phyloP scores from a whole-genome alignment of 495 filamentous ascomycete genomes.

The Tuber umbilicatum region DNA sequence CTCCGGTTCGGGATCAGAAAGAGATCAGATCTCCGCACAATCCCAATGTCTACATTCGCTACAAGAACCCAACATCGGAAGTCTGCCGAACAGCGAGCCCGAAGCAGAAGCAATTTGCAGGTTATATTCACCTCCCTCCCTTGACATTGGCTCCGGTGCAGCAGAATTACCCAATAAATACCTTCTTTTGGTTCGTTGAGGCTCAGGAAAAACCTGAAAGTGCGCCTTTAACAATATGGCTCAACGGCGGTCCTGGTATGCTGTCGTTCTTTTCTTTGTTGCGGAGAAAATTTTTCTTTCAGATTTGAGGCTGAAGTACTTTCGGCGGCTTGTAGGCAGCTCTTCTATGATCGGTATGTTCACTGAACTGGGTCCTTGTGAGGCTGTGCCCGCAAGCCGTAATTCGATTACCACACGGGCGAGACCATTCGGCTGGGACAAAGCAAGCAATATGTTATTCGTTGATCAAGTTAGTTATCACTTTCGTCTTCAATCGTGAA shows the following conservation, averaged over 20 bases:
- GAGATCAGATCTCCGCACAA: constrained; percentile 29
- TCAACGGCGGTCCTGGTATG: constrained; percentile 60
- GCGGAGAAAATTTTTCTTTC: constrained; percentile 49
- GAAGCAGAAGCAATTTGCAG: constrained; percentile 43
- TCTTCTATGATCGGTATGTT: constrained; percentile 69
- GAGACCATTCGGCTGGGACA: constrained; percentile 59
- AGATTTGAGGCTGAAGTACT: neutral
- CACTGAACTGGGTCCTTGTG: constrained; percentile 50
- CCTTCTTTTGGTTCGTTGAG: constrained; percentile 75
- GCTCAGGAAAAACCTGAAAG: constrained; percentile 54
- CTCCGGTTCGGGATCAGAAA: constrained; percentile 20
- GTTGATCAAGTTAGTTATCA: constrained; percentile 52
- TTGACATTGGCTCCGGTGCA: constrained; percentile 46
- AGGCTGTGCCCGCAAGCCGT: constrained; percentile 48
- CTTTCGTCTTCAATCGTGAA: neutral
- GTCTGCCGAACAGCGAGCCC: constrained; percentile 34
- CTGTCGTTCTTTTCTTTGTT: constrained; percentile 61
- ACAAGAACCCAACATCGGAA: constrained; percentile 32
- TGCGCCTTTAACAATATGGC: constrained; percentile 59
- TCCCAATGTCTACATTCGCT: constrained; percentile 28
- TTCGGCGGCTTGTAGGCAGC: constrained; percentile 22
- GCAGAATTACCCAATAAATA: constrained; percentile 61
- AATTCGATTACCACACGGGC: constrained; percentile 45
- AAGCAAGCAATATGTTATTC: constrained; percentile 67
- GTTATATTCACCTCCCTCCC: constrained; percentile 50